These are phyloP conservation scores for Leishmania braziliensis DNA, from an alignment of 208 protist genomes.

Conservation along the genomic window DNA sequence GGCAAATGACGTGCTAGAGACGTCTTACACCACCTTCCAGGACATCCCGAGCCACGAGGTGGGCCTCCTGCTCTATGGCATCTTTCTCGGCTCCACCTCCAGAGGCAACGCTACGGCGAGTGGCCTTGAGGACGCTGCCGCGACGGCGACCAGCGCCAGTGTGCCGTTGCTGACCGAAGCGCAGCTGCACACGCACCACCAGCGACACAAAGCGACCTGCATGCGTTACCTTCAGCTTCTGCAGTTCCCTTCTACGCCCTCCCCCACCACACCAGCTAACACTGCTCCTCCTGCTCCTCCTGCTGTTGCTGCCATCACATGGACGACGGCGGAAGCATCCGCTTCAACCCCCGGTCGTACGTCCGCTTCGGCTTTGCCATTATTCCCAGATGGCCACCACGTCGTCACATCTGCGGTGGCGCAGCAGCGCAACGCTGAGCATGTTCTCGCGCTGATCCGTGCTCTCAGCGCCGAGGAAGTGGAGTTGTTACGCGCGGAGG, in stretches of 20 bases:
- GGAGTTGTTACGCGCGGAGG: conserved; percentile 9
- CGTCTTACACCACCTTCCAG: conserved; percentile 44
- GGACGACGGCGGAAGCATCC: not conserved
- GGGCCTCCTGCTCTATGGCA: conserved; percentile 71
- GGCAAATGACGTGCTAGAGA: conserved; percentile 50
- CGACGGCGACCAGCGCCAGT: too few relatives aligned
- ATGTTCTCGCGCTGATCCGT: conserved; percentile 59
- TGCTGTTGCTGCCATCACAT: not conserved
- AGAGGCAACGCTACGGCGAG: too few relatives aligned
- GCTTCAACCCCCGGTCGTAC: not conserved
- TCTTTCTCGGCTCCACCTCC: conserved; percentile 29
- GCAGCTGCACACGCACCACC: conserved; percentile 5
- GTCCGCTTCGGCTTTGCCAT: not conserved
- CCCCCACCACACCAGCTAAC: not conserved
- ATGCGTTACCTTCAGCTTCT: conserved; percentile 35
- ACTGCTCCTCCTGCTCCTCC: too few relatives aligned
- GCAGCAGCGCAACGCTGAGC: conserved; percentile 61
- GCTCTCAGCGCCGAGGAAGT: conserved; percentile 39
- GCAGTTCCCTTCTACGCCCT: conserved; percentile 29
- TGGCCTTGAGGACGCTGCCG: not conserved
- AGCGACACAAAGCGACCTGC: conserved; percentile 13
- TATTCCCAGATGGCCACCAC: not conserved
- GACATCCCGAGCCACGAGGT: conserved; percentile 65
- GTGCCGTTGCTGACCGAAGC: conserved; percentile 15
- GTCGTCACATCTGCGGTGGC: not conserved